phyloP scores from a whole-genome alignment of 2,329 filamentous ascomycete genomes.

The Aureobasidium sp. region DNA sequence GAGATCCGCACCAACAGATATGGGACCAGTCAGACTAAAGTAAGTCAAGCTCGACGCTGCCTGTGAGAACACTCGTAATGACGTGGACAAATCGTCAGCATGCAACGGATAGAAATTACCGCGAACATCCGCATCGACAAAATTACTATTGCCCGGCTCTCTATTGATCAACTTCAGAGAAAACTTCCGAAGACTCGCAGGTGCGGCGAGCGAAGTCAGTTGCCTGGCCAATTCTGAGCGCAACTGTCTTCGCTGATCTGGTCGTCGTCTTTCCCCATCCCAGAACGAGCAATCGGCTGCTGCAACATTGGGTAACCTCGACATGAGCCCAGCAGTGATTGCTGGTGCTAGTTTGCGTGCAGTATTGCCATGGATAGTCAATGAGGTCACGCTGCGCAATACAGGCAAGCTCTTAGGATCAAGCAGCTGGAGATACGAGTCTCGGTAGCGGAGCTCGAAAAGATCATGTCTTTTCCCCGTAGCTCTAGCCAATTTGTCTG shows the following conservation, averaged over 20 bases:
- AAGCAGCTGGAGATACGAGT: neutral
- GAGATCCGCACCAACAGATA: neutral
- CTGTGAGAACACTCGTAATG: neutral
- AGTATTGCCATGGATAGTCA: neutral
- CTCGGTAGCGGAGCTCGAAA: conserved; percentile 4
- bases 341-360: neutral
- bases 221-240: neutral
- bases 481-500: neutral
- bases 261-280: neutral
- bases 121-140: neutral
- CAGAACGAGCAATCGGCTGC: neutral
- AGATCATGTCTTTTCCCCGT: neutral
- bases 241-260: neutral
- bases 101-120: neutral
- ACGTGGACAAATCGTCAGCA: neutral
- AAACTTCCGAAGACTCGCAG: neutral
- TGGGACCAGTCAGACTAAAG: neutral
- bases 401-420: neutral
- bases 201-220: neutral
- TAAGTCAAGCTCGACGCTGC: neutral
- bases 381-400: neutral
- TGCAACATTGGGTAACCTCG: neutral
- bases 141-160: neutral
- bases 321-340: neutral
- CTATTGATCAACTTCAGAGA: neutral